Conservation (phyloP, 768 basidiomycete species). For the Suillus subalutaceus region DNA sequence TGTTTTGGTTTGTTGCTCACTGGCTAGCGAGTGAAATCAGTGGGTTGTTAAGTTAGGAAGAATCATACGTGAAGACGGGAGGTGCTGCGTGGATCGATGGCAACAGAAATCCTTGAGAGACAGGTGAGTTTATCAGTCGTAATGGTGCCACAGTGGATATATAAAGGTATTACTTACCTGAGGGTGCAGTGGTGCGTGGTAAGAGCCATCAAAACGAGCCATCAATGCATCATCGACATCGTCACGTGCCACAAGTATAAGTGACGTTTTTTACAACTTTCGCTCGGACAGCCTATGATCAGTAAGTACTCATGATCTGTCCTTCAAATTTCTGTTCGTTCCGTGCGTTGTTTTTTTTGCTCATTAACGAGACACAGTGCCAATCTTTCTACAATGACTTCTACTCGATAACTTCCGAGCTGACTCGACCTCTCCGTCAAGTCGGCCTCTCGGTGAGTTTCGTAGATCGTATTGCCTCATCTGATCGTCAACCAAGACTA, state of each 20-base stretch:
- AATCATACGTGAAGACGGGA: slow-evolving; percentile 82
- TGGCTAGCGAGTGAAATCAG: slow-evolving; percentile 32
- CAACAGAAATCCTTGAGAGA: slow-evolving; percentile 64
- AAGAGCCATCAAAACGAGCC: no score
- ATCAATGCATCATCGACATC: no score
- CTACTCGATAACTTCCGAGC: neutral
- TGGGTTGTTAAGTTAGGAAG: neutral
- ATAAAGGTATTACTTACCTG: no score
- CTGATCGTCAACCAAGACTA: neutral
- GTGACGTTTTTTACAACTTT: no score
- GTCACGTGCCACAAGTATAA: no score
- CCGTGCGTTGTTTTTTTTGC: neutral
- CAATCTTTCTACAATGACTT: neutral
- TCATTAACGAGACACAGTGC: neutral
- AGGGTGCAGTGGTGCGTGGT: no score
- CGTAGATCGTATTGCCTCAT: neutral
- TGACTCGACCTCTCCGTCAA: neutral
- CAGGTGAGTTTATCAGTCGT: no score
- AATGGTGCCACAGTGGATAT: no score
- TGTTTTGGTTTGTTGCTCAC: slow-evolving; percentile 69
- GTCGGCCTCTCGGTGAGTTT: neutral
- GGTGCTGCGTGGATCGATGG: slow-evolving; percentile 84
- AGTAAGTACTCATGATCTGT: no score
- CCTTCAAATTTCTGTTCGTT: neutral
- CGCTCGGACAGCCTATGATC: neutral